Evolutionary conservation across 495 filamentous ascomycete species (phyloP).

Genomic region (Astrocystis sublimbata): DNA sequence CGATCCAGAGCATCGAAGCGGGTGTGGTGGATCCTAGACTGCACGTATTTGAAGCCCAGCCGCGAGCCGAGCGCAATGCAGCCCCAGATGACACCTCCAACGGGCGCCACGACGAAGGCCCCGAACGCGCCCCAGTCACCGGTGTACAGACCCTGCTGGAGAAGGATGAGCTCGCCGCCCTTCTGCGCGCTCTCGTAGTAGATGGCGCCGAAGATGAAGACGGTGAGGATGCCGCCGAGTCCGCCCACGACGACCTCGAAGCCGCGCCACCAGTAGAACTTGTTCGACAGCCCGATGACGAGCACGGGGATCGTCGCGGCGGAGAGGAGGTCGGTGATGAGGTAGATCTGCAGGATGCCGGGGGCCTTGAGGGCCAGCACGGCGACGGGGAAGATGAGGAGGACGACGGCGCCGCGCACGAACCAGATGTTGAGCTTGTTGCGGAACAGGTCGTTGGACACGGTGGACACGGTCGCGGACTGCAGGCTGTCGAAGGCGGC

Average conservation of each 20-base stretch:
- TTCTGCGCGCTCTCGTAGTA: slow-evolving; percentile 64
- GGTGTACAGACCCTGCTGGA: slow-evolving; percentile 68
- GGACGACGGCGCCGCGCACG: slow-evolving; percentile 62
- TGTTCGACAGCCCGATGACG: slow-evolving; percentile 62
- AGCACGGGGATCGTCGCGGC: slow-evolving; percentile 69
- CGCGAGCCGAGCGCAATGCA: slow-evolving; percentile 58
- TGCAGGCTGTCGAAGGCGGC: slow-evolving; percentile 75
- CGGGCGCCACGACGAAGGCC: slow-evolving; percentile 73
- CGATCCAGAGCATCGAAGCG: slow-evolving; percentile 66
- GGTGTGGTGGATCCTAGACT: slow-evolving; percentile 52
- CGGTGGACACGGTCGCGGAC: slow-evolving; percentile 73
- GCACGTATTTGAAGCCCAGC: slow-evolving; percentile 51
- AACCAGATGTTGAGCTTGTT: slow-evolving; percentile 71
- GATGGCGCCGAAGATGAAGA: slow-evolving; percentile 73
- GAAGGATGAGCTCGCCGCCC: slow-evolving; percentile 65
- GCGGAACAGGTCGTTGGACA: slow-evolving; percentile 76
- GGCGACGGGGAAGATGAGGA: slow-evolving; percentile 69
- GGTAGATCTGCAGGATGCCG: slow-evolving; percentile 71
- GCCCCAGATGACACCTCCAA: slow-evolving; percentile 71
- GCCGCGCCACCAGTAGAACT: slow-evolving; percentile 70
- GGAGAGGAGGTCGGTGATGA: slow-evolving; percentile 73
- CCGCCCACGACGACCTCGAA: slow-evolving; percentile 73
- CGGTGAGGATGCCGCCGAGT: slow-evolving; percentile 68
- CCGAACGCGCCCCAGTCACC: slow-evolving; percentile 76
- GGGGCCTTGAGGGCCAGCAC: slow-evolving; percentile 70